Conservation (phyloP, 75 land plant species). For the Sequoiadendron giganteum region DNA sequence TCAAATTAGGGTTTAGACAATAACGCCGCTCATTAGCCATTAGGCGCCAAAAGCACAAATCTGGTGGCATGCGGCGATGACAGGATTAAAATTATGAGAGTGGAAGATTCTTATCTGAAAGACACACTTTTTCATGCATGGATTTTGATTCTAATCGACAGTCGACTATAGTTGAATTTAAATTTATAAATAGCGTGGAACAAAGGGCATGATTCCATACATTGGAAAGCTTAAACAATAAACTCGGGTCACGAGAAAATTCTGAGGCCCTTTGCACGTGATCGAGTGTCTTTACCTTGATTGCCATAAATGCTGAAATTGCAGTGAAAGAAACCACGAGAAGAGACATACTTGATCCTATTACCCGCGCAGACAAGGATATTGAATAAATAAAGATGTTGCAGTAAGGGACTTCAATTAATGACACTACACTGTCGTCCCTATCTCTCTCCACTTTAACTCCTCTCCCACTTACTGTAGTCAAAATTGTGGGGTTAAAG, state of each 20-base stretch:
- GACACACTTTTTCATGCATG: neutral
- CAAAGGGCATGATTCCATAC: neutral
- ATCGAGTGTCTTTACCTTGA: neutral
- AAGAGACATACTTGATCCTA: neutral
- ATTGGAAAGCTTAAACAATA: neutral
- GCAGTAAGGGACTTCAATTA: neutral
- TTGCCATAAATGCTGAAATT: neutral
- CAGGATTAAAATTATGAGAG: neutral
- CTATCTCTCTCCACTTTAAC: neutral
- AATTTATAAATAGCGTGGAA: neutral
- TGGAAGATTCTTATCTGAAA: neutral
- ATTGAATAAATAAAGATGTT: slow-evolving; percentile 4
- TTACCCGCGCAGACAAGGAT: neutral
- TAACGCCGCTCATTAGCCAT: neutral
- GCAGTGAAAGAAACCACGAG: slow-evolving; percentile 9
- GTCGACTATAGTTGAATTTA: neutral
- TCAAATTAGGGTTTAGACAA: too few species aligned
- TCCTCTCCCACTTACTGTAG: neutral
- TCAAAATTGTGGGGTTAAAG: slow-evolving; percentile 9
- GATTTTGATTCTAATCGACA: neutral
- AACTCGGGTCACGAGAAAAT: neutral
- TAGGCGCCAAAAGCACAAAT: neutral
- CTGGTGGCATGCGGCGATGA: neutral
- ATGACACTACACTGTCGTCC: neutral
- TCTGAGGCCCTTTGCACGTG: neutral